Percentiles rank a stretch among this genome's conserved stretches.
phyloP scores from a whole-genome alignment of 169 alveolate species.

The Plasmodium falciparum region DNA sequence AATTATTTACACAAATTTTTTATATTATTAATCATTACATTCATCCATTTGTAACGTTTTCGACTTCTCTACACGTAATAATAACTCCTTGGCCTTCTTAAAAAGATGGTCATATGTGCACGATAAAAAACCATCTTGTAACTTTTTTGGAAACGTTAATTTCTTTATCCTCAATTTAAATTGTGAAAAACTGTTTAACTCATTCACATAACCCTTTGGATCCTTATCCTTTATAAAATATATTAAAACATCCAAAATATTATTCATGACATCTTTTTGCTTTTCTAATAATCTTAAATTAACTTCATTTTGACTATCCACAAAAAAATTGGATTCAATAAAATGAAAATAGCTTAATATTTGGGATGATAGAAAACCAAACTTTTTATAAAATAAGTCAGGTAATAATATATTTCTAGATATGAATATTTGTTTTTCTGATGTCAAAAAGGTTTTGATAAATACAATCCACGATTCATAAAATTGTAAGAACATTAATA shows the following conservation, averaged over 20 bases:
- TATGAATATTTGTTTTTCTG: not conserved
- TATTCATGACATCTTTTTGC: conserved; percentile 55
- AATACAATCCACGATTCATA: conserved; percentile 62
- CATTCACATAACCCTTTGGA: conserved; percentile 9
- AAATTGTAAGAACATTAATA: conserved; percentile 44
- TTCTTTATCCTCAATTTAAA: conserved; percentile 36
- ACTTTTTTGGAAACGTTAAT: conserved; percentile 6
- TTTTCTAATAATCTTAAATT: conserved; percentile 31
- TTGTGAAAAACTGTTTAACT: conserved; percentile 18
- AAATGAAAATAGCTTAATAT: conserved; percentile 47
- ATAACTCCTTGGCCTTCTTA: conserved; percentile 17
- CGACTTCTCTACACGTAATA: conserved; percentile 4
- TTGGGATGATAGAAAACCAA: conserved; percentile 26
- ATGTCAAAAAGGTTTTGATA: conserved; percentile 9
- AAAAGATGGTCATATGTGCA: conserved; percentile 37
- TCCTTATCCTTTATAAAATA: conserved; percentile 19
- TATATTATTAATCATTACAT: not conserved
- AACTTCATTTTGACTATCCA: conserved; percentile 24
- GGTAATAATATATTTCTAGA: conserved; percentile 27
- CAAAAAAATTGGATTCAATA: conserved; percentile 46
- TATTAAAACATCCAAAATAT: conserved; percentile 43
- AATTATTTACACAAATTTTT: not conserved
- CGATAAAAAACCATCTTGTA: not conserved
- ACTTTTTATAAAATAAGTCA: conserved; percentile 53
- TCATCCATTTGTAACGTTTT: not conserved